Conservation (phyloP, 2,329 filamentous ascomycete species). For the Beauveria rudraprayagi region DNA sequence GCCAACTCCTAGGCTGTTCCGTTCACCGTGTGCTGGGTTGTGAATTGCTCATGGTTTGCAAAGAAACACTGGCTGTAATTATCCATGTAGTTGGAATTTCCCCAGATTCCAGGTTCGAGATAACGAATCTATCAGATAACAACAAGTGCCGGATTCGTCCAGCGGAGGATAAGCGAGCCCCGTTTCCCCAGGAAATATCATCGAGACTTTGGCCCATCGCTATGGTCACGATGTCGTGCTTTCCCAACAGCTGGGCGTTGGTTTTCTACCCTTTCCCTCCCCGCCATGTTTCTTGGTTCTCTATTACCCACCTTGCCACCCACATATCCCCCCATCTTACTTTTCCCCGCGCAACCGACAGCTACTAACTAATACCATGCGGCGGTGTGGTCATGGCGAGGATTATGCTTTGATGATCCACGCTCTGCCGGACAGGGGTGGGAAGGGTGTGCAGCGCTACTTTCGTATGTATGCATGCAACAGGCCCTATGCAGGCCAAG, state of each 20-base stretch:
- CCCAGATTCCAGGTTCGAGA: neutral
- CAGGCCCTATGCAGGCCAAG: neutral
- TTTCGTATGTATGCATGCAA: too few species aligned
- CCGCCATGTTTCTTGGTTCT: neutral
- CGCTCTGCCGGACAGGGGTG: neutral
- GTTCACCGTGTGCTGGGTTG: neutral
- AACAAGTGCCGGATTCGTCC: neutral
- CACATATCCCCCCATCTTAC: neutral
- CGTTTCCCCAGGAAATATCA: constrained; percentile 5
- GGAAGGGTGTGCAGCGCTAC: neutral
- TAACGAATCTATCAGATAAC: neutral
- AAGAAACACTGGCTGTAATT: neutral
- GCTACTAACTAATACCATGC: too few species aligned
- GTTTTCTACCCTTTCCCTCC: neutral
- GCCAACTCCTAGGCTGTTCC: too few species aligned
- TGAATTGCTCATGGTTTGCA: too few species aligned
- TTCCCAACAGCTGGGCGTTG: neutral
- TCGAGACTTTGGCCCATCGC: neutral
- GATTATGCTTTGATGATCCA: neutral
- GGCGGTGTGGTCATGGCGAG: too few species aligned
- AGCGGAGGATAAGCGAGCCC: constrained; percentile 1
- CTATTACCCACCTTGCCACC: neutral
- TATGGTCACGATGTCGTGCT: neutral
- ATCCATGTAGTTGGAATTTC: neutral
- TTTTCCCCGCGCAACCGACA: neutral